Evolutionary conservation across 2,329 filamentous ascomycete genomes (phyloP), one percentile per base, ranked within the genome.

Genomic region (Alternaria panax): DNA sequence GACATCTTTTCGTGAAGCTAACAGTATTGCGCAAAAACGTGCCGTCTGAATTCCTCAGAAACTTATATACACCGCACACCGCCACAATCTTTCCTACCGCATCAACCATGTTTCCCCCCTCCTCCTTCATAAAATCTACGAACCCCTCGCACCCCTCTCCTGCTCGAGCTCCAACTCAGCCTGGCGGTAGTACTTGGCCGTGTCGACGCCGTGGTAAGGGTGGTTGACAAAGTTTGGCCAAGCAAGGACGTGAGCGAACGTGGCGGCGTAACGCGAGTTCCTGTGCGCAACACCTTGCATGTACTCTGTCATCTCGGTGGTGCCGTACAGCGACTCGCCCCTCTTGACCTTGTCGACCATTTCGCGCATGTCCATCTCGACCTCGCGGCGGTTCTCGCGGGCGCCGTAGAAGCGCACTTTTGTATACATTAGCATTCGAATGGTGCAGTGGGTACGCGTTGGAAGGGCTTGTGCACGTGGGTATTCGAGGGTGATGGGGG

Each of bases 151-250:
- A 54, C 43, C 30, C 32, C 52, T 71, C 84, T 96, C 93, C 38
- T 88, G 89, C 82, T 96, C 95, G 73, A 99, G 81, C 80, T 99
- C 95, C 78, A 90, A 85, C 85, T 99, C 95, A 7, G 95, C 95
- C 79, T 96, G 92, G 78, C 90, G 90, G 81, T 96, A 99, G 83
- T 99, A 99, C 84, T 99, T 99, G 66, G 94, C 93, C 30, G 95
- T 99, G 79, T 99, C 95, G 59, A 99, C 92, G 70, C 95, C 95
- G 79, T 99, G 95, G 86, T 77, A 75, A 24, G 66, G 74, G 81
- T 99, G 95, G 81, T 99, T 98, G 75, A 97, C 94, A 81, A 99
- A 91, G 84, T 99, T 99, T 82, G 97, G 94, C 95, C 93, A 98
- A 38, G 94, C 93, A 57, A 99, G 82, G 54, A 94, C 87, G 75